These are phyloP conservation scores for Cystobasidiaceae sp. DNA, from an alignment of 1,284 basidiomycete genomes.

Conservation along the genomic window DNA sequence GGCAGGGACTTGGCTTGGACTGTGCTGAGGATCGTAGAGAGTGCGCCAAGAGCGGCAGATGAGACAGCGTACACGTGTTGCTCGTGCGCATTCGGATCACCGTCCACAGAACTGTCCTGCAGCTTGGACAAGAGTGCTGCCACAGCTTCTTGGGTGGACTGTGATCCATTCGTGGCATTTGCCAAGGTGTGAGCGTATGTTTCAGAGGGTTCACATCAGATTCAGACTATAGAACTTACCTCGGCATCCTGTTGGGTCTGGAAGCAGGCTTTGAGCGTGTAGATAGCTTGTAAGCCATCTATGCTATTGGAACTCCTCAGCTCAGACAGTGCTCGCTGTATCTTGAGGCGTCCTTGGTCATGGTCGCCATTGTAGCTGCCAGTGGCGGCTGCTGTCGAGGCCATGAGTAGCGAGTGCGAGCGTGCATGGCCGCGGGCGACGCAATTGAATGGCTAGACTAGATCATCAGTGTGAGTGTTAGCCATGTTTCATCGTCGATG, in stretches of 20 bases:
- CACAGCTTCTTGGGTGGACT: constrained; percentile 1
- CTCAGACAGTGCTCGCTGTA: neutral
- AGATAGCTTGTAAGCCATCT: neutral
- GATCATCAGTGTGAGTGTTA: no score
- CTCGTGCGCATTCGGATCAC: neutral
- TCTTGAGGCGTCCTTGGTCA: no score
- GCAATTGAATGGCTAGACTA: no score
- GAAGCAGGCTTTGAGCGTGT: neutral
- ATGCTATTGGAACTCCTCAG: neutral
- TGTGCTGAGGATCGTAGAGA: constrained; percentile 4
- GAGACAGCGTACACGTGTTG: no score
- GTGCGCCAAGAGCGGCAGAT: neutral
- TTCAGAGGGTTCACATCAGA: neutral
- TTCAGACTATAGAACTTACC: neutral
- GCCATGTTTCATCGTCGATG: no score
- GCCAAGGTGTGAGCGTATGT: neutral
- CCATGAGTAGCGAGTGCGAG: no score
- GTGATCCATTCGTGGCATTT: neutral
- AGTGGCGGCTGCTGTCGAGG: no score
- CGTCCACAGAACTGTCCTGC: neutral
- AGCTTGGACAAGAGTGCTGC: neutral
- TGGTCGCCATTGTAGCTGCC: no score
- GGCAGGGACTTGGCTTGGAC: neutral
- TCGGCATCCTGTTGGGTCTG: neutral
- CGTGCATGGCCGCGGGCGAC: no score